Conservation (phyloP, 2,329 filamentous ascomycete genomes). For the Monosporascus sp. region DNA sequence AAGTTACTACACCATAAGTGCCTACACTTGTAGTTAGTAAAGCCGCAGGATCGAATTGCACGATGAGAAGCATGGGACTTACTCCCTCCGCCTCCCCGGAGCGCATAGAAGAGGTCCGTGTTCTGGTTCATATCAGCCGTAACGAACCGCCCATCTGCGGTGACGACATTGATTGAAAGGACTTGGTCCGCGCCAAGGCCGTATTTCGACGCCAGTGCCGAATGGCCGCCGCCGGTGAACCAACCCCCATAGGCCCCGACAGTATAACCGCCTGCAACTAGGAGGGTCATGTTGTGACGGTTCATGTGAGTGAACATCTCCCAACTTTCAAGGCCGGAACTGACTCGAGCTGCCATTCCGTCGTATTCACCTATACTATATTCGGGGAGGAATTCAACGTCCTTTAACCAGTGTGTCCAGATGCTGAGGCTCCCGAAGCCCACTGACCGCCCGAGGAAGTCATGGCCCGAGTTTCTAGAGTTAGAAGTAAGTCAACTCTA, state of each 20-base stretch:
- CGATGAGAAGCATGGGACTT: conserved; percentile 3
- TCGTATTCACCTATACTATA: conserved; percentile 25
- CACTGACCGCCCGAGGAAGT: conserved; percentile 39
- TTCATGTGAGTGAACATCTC: conserved; percentile 26
- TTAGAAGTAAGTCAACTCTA: neutral
- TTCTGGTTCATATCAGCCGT: conserved; percentile 40
- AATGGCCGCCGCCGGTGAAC: conserved; percentile 46
- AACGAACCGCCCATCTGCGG: conserved; percentile 38
- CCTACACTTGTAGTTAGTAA: conserved; percentile 10
- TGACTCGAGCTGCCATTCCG: conserved; percentile 27
- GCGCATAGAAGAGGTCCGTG: conserved; percentile 51
- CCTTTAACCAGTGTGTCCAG: conserved; percentile 46
- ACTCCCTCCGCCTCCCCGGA: conserved; percentile 45
- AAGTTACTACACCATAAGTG: conserved; percentile 26
- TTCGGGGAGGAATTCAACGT: conserved; percentile 28
- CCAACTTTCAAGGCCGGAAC: conserved; percentile 29
- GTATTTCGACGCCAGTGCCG: conserved; percentile 36
- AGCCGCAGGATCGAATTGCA: neutral
- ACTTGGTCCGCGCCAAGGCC: conserved; percentile 48
- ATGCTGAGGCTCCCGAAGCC: conserved; percentile 42
- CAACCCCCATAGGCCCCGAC: conserved; percentile 44
- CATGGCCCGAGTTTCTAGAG: conserved; percentile 40
- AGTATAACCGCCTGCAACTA: conserved; percentile 27
- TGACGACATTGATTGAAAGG: conserved; percentile 41
- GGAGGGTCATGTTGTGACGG: conserved; percentile 24